Evolutionary conservation across 2,329 filamentous ascomycete genomes (phyloP).

Genomic region (Nothophoma quercina): DNA sequence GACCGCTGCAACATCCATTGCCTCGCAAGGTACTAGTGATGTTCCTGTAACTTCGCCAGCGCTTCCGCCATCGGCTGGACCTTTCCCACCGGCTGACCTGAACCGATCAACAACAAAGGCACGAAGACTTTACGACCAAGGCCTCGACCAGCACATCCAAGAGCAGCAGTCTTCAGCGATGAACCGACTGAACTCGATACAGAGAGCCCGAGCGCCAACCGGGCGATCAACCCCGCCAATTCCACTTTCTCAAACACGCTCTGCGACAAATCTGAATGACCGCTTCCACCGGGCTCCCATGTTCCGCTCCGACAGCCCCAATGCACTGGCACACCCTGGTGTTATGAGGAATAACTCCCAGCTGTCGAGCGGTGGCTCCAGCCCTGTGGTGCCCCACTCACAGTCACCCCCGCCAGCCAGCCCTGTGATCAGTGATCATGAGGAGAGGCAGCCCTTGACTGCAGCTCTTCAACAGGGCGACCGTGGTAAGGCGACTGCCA

Average conservation of each 20-base stretch:
- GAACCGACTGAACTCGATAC: conserved; percentile 80
- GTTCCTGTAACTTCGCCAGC: conserved; percentile 44
- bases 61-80: conserved; percentile 32
- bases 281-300: conserved; percentile 52
- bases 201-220: conserved; percentile 61
- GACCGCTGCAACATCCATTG: conserved; percentile 86
- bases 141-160: conserved; percentile 78
- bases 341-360: conserved; percentile 45
- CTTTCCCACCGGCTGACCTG: conserved; percentile 48
- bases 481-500: conserved; percentile 79
- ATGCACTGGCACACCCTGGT: conserved; percentile 46
- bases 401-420: conserved; percentile 66
- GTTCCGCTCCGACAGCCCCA: conserved; percentile 58
- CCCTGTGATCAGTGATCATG: conserved; percentile 74
- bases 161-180: conserved; percentile 80
- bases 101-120: conserved; percentile 75
- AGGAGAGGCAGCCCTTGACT: conserved; percentile 68
- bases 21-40: conserved; percentile 68
- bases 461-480: conserved; percentile 76
- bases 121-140: conserved; percentile 82
- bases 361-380: conserved; percentile 45
- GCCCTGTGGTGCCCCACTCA: conserved; percentile 49
- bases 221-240: conserved; percentile 61
- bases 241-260: conserved; percentile 52
- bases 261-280: conserved; percentile 57